Conservation (phyloP, 75 land plant genomes). For the Pinus taeda region DNA sequence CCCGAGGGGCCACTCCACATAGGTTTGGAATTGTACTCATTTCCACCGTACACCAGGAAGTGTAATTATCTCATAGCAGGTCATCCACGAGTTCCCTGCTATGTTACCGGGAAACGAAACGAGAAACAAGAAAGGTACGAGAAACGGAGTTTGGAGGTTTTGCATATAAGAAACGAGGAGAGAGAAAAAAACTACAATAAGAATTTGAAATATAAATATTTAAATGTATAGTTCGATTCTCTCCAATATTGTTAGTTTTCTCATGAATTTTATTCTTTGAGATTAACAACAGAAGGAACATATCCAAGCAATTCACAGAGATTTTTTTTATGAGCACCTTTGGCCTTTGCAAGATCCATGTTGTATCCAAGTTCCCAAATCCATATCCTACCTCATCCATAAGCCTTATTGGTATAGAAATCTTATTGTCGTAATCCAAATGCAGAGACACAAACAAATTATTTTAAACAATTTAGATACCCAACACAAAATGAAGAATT, state of each 20-base stretch:
- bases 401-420: slow-evolving; percentile 62
- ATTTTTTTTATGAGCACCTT: slow-evolving; percentile 92
- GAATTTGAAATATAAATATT: no score
- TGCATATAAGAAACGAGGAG: no score
- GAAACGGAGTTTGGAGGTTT: no score
- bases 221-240: slow-evolving; percentile 65
- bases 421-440: neutral
- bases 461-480: neutral
- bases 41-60: no score
- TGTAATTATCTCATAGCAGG: no score
- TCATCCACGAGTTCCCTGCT: no score
- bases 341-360: slow-evolving; percentile 91
- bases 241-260: slow-evolving; percentile 94
- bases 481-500: neutral
- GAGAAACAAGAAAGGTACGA: no score
- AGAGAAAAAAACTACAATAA: no score
- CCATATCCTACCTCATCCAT: slow-evolving; percentile 96
- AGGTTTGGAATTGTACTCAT: no score
- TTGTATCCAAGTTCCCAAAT: slow-evolving; percentile 91
- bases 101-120: no score
- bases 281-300: slow-evolving; percentile 72
- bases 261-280: slow-evolving; percentile 95
- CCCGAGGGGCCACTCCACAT: no score
- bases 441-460: neutral
- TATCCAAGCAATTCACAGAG: slow-evolving; percentile 76